A percentile compares a stretch with the other conserved stretches of the same genome.
These are phyloP conservation scores for Chaetomiaceae sp. DNA, from an alignment of 2,329 filamentous ascomycete genomes.

Conservation along the genomic window DNA sequence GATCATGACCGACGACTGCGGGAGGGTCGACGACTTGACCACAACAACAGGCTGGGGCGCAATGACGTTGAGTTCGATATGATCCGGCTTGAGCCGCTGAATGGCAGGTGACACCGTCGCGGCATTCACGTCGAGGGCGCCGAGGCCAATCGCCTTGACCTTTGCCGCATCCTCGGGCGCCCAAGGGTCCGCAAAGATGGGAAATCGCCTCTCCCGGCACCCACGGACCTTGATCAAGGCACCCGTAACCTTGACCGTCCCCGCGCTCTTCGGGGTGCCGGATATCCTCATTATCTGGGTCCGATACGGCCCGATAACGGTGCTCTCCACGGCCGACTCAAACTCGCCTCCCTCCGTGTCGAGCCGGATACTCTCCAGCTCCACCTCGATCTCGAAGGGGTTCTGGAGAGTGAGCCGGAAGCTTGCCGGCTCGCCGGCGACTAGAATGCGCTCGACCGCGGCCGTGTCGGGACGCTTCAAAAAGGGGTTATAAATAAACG, in stretches of 20 bases:
- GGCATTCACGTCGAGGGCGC: constrained; percentile 47
- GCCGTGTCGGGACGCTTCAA: constrained; percentile 60
- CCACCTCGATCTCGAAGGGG: constrained; percentile 86
- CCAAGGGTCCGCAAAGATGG: constrained; percentile 77
- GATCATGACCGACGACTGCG: constrained; percentile 85
- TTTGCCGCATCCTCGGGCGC: constrained; percentile 64
- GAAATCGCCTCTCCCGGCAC: constrained; percentile 77
- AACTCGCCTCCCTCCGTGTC: constrained; percentile 71
- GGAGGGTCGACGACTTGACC: constrained; percentile 70
- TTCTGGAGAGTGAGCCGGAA: constrained; percentile 88
- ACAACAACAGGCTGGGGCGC: constrained; percentile 70
- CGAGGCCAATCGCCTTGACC: constrained; percentile 69
- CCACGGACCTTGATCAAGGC: constrained; percentile 75
- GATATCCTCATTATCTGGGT: constrained; percentile 71
- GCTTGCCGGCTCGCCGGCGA: constrained; percentile 70
- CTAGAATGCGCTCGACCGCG: constrained; percentile 62
- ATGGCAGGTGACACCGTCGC: constrained; percentile 34
- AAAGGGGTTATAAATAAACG: constrained; percentile 95
- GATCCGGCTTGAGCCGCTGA: constrained; percentile 41
- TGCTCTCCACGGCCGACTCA: constrained; percentile 58
- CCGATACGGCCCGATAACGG: constrained; percentile 72
- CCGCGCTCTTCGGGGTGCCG: constrained; percentile 62
- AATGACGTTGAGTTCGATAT: constrained; percentile 68
- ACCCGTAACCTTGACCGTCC: constrained; percentile 68
- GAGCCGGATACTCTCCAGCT: constrained; percentile 75